Evolutionary conservation across 345 rosid genomes (phyloP), one percentile per base, ranked within the genome.

Genomic region (Citrus reticulata): DNA sequence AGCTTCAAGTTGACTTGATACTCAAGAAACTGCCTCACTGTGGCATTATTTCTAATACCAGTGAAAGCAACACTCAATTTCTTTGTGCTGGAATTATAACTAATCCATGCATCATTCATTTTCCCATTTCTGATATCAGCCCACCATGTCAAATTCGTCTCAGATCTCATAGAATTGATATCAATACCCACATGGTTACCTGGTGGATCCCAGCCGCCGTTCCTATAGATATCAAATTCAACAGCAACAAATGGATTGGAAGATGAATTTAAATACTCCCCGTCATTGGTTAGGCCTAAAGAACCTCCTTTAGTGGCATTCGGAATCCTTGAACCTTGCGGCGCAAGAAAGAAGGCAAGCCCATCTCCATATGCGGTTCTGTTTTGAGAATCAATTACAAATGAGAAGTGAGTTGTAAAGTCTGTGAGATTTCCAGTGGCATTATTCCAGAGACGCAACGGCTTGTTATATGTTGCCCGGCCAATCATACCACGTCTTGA

Each of bases 121-220:
- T 30, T 10, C 6, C 82, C 86, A 46, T 34, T 30, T 34, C 2
- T n/a, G 11, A 71, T 55, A 22, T 75, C 60, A 30, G 59, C 68
- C 27, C 29, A 19, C 79, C 84, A 78, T 1, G 37, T n/a, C 51
- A 24, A 13, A 22, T 9, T 64, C 3, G 9, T 16, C 22, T n/a
- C 66, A 0, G 83, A 87, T 30, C 34, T 51, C 75, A 84, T 57
- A 6, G 80, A 81, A 25, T 77, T 85, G 64, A 80, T 29, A 68
- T 85, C 42, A 22, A 81, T 77, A 6, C 84, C 88, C 1, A 87
- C 84, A 68, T 85, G 90, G 2, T 57, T 39, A 46, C 29, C 0
- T 10, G 14, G 51, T 0, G 79, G 82, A 72, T 79, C 90, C 76
- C 80, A 77, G 17, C 16, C 4, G 5, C 1, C 1, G 54, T 81